Conservation (phyloP, 73 alveolate species). For the Effrenium voratum region DNA sequence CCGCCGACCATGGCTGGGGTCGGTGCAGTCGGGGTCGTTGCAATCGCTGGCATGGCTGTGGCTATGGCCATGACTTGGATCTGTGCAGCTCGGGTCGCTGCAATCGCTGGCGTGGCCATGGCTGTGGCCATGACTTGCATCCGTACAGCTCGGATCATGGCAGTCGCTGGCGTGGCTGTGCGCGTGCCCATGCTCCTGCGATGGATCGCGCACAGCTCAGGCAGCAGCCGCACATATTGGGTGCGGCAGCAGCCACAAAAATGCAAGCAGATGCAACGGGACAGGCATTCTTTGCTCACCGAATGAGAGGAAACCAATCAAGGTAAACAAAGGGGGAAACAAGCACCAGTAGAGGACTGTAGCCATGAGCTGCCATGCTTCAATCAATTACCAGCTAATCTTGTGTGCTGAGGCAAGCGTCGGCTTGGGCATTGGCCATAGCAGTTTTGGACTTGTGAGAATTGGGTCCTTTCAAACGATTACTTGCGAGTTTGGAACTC, state of each 20-base stretch:
- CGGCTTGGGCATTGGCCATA: no score
- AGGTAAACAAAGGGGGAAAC: background rate
- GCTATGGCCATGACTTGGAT: slow-evolving; percentile 47
- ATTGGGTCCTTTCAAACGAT: no score
- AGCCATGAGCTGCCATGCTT: no score
- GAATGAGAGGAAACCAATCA: background rate
- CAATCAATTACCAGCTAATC: no score
- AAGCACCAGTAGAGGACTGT: background rate
- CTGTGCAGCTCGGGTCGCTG: slow-evolving; percentile 46
- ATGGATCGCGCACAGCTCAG: no score
- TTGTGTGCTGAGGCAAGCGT: no score
- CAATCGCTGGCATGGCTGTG: slow-evolving; percentile 82
- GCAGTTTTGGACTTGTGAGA: no score
- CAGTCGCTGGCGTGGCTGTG: background rate
- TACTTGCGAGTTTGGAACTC: no score
- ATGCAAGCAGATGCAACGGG: no score
- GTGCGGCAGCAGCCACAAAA: no score
- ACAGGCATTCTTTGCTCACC: no score
- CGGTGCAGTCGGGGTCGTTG: slow-evolving; percentile 27
- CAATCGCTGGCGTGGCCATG: slow-evolving; percentile 71
- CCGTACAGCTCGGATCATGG: background rate
- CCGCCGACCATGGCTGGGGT: slow-evolving; percentile 60
- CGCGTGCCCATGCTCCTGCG: background rate
- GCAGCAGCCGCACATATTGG: no score
- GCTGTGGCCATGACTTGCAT: slow-evolving; percentile 49